Evolutionary conservation across 179 eudicot species (phyloP).

Genomic region (Dionaea muscipula): DNA sequence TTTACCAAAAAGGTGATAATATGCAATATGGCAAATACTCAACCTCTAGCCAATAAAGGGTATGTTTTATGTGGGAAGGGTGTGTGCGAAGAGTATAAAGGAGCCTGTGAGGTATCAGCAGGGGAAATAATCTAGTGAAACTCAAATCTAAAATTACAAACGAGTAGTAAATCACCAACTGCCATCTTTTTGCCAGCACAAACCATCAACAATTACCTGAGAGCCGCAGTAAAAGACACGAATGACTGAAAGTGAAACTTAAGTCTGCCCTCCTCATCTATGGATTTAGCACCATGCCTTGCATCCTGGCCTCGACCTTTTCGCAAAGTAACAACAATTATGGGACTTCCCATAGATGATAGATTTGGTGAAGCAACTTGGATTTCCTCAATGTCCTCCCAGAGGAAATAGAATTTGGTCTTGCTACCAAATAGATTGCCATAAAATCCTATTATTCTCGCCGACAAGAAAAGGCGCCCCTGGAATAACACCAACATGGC

Average conservation of each 20-base stretch:
- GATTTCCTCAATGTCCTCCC: conserved; percentile 93
- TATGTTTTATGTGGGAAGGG: no score
- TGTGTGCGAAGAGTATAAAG: no score
- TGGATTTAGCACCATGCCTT: conserved; percentile 82
- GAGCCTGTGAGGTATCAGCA: no score
- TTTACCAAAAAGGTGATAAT: no score
- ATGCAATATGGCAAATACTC: no score
- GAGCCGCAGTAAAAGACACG: conserved; percentile 64
- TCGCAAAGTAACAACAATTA: conserved; percentile 55
- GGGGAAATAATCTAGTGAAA: no score
- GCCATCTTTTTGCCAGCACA: no score
- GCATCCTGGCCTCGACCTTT: conserved; percentile 89
- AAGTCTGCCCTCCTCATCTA: conserved; percentile 75
- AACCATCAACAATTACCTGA: no score
- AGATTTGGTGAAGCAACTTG: conserved; percentile 66
- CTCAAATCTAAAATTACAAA: no score
- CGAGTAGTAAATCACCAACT: no score
- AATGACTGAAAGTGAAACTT: conserved; percentile 78
- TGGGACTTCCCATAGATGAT: conserved; percentile 91
- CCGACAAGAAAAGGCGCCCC: conserved; percentile 91
- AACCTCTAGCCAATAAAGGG: no score
- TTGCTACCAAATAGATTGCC: conserved; percentile 79
- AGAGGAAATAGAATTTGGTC: conserved; percentile 74
- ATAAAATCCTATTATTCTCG: conserved; percentile 84
- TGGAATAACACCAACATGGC: conserved; percentile 16